Evolutionary conservation across 1,284 basidiomycete genomes (phyloP).

Genomic region (Singerocomus inundabilis): DNA sequence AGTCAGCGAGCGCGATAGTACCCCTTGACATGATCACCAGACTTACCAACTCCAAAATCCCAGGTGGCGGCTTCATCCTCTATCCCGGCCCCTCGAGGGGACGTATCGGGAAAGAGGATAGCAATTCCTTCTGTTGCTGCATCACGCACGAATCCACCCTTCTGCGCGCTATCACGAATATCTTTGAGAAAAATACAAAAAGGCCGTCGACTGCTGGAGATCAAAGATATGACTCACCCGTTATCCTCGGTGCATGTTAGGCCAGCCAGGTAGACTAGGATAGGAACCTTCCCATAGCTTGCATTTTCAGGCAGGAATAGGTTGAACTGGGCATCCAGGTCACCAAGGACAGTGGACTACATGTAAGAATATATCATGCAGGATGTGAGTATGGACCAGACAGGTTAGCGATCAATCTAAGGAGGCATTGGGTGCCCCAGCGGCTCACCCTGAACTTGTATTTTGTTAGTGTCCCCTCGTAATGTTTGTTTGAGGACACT

Average conservation of each 20-base stretch:
- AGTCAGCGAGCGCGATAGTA: constrained; percentile 4
- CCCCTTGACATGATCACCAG: not conserved
- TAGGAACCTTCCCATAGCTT: constrained; percentile 61
- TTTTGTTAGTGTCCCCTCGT: constrained; percentile 78
- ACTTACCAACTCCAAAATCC: constrained; percentile 83
- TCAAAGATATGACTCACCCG: constrained; percentile 49
- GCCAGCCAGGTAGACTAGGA: constrained; percentile 90
- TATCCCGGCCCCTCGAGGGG: constrained; percentile 89
- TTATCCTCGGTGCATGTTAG: constrained; percentile 97
- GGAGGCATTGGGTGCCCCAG: not conserved
- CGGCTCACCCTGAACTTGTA: constrained; percentile 77
- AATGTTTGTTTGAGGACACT: constrained; percentile 71
- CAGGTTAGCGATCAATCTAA: constrained; percentile 1
- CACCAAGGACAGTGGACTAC: constrained; percentile 74
- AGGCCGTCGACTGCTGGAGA: not conserved
- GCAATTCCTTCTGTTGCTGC: constrained; percentile 86
- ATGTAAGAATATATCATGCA: not conserved
- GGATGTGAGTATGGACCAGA: not conserved
- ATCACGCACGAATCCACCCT: constrained; percentile 80
- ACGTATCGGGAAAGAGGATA: constrained; percentile 94
- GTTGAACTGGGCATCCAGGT: constrained; percentile 83
- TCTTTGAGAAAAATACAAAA: too few relatives aligned
- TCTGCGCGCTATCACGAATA: constrained; percentile 84
- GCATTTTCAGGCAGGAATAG: constrained; percentile 81
- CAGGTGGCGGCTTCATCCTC: constrained; percentile 86